Evolutionary conservation across 495 filamentous ascomycete species (phyloP), one percentile per base, ranked within the genome.

Genomic region (Aspergillus funiculosus): DNA sequence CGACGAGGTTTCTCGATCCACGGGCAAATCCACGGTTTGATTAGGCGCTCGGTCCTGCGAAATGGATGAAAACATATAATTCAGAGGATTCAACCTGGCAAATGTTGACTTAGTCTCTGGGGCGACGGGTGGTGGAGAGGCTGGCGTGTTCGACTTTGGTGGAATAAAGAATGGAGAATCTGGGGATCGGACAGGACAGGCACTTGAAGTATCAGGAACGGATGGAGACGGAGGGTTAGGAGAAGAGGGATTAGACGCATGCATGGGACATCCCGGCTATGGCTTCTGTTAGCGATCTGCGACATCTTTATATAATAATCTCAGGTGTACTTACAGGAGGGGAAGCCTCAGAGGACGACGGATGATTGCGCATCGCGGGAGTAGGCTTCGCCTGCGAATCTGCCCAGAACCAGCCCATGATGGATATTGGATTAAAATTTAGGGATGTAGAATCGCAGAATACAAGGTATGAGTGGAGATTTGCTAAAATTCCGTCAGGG

Each of bases 401-500:
- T 66, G 89, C 86, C 92, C 92, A 98, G 56, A 98, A 98, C 94
- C 94, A 98, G 51, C 92, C 92, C 92, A 98, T 96, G 34, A 50
- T 61, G 41, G 48, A 38, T 2, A 29, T 14, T 6, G 8, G 20
- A 24, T n/a, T 28, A 45, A 26, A 36, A 35, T 50, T 7, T 38
- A 41, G 14, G 1, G 20, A 34, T 37, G 17, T 4, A 10, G 29
- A 21, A 24, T 20, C 14, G 24, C 19, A 3, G 9, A 34, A 13
- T 2, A 20, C 3, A 6, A 40, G 28, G 2, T 27, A 26, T 18
- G 15, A n/a, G n/a, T n/a, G n/a, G n/a, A n/a, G n/a, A n/a, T n/a
- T n/a, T n/a, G n/a, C n/a, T n/a, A n/a, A n/a, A n/a, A n/a, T n/a
- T n/a, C n/a, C n/a, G n/a, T n/a, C n/a, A n/a, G n/a, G n/a, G n/a